Evolutionary conservation across 495 filamentous ascomycete genomes (phyloP), one percentile per base, ranked within the genome.

Genomic region (Penicillium chermesinum): DNA sequence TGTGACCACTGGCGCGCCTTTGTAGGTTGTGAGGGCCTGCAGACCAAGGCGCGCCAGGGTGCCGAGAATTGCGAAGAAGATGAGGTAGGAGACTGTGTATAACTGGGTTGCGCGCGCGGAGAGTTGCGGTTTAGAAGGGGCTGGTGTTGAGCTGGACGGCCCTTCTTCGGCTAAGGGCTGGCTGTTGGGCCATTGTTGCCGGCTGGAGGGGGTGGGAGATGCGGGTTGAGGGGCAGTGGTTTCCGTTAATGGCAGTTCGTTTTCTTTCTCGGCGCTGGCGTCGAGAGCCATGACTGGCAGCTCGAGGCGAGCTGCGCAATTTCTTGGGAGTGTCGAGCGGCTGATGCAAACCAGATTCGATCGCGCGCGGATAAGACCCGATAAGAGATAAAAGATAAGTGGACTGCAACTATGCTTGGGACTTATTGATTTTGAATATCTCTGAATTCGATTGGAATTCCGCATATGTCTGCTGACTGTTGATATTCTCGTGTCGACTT

Each of bases 31-130:
- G 19, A 98, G 68, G 38, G 86, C 81, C 58, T 91, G 82, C 2
- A 96, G 69, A 17, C 89, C 91, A 0, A 97, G 76, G 8, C 91
- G 78, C 9, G 89, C 81, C 21, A 97, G 79, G 1, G 91, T 96
- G 25, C 91, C 91, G 30, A 91, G 64, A 46, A 96, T 81, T 43
- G 89, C 83, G 71, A 96, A 96, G 61, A 95, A 72, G 40, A 91
- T 76, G 13, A 96, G 82, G 65, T 95, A 86, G 8, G 86, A 86
- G 52, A 85, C 54, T 32, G 84, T 89, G 65, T 88, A 93, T 49
- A 91, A 61, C 58, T 87, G 71, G 2, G 86, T 90, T n/a, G 76
- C 74, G 27, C 77, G 64, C 49, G 76, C 70, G 3, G 86, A 84
- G 14, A 67, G 55, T 5, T 55, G 55, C 16, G 16, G 16, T 12